Conservation (phyloP, 495 filamentous ascomycete genomes). For the Cudoniella acicularis region DNA sequence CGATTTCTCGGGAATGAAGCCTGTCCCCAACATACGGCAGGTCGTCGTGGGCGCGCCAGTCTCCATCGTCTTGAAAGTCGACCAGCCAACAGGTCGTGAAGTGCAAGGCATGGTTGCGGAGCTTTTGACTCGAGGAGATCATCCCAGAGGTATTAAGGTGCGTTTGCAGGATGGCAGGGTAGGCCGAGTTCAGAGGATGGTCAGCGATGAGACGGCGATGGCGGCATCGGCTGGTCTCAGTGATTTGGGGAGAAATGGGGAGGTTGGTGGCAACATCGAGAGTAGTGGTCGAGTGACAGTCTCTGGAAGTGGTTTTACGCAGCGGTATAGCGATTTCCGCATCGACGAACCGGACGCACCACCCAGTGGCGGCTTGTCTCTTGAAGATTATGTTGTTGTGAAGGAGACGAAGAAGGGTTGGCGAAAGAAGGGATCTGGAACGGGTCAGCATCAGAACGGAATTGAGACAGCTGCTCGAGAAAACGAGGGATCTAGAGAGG, state of each 20-base stretch:
- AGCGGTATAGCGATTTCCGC: slow-evolving; percentile 6
- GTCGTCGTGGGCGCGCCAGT: slow-evolving; percentile 56
- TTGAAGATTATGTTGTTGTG: slow-evolving; percentile 44
- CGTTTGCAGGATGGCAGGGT: slow-evolving; percentile 62
- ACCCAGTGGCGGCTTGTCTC: slow-evolving; percentile 19
- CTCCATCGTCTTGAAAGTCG: slow-evolving; percentile 66
- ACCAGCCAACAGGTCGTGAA: slow-evolving; percentile 66
- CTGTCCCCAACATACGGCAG: slow-evolving; percentile 45
- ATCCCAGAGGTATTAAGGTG: slow-evolving; percentile 76
- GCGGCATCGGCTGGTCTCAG: slow-evolving; percentile 17
- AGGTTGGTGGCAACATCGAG: neutral
- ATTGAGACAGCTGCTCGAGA: neutral
- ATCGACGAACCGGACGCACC: slow-evolving; percentile 8
- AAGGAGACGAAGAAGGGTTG: slow-evolving; percentile 27
- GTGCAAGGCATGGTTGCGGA: slow-evolving; percentile 58
- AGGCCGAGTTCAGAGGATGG: slow-evolving; percentile 62
- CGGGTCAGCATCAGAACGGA: slow-evolving; percentile 3
- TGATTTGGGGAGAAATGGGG: slow-evolving; percentile 22
- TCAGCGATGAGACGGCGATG: slow-evolving; percentile 19
- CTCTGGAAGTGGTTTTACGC: slow-evolving; percentile 20
- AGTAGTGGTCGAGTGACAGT: slow-evolving; percentile 16
- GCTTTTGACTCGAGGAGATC: slow-evolving; percentile 64
- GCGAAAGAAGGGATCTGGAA: slow-evolving; percentile 15
- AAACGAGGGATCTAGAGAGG: neutral
- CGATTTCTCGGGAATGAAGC: neutral